Conservation (phyloP, 2,329 filamentous ascomycete species). For the Aquanectria penicillioides region DNA sequence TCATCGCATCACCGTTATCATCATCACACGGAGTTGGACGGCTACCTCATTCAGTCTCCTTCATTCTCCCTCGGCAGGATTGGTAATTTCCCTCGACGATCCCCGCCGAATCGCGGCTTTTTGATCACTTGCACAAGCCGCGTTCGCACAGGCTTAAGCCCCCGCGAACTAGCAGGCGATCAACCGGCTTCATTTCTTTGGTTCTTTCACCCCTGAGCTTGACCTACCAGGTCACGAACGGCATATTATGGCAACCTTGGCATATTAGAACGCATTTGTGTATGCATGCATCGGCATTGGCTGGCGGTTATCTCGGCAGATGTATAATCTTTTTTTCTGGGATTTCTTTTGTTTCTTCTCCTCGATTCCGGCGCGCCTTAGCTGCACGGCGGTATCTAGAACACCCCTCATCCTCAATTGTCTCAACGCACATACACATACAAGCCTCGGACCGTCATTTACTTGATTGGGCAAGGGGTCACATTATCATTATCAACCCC, state of each 20-base stretch:
- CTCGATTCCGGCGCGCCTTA: neutral
- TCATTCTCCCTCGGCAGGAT: conserved; percentile 13
- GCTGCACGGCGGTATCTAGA: conserved; percentile 9
- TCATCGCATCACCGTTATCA: no score
- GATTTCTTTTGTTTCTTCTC: conserved; percentile 5
- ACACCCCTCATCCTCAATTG: conserved; percentile 19
- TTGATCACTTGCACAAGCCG: neutral
- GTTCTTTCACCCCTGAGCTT: conserved; percentile 16
- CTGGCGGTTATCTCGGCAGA: conserved; percentile 28
- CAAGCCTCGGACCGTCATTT: conserved; percentile 4
- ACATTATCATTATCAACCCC: neutral
- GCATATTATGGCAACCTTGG: conserved; percentile 17
- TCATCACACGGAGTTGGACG: conserved; percentile 34
- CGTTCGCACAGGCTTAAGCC: conserved; percentile 4
- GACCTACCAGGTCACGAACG: conserved; percentile 12
- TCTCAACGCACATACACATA: conserved; percentile 20
- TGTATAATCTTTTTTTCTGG: conserved; percentile 26
- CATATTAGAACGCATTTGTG: conserved; percentile 22
- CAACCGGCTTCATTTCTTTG: neutral
- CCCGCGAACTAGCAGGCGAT: conserved; percentile 9
- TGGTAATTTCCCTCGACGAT: conserved; percentile 19
- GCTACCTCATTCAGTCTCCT: no score
- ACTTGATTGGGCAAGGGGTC: neutral
- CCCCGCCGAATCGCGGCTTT: neutral
- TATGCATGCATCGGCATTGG: conserved; percentile 26